These are phyloP conservation scores for Lentinula sp. DNA, from an alignment of 768 basidiomycete genomes.

Conservation along the genomic window DNA sequence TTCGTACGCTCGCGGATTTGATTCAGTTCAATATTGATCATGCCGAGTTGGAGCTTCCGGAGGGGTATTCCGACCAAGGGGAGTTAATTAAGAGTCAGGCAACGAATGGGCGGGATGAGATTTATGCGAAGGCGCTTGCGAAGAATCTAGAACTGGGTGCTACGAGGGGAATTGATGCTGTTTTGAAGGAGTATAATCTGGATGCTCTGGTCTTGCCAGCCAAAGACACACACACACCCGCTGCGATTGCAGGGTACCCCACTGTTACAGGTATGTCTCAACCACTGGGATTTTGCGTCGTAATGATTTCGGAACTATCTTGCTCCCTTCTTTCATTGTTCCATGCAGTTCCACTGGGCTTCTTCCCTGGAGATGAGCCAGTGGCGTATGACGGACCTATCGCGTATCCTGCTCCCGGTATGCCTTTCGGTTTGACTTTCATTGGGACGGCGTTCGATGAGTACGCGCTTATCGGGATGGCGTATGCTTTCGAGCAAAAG, in stretches of 20 bases:
- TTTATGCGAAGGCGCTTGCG: neutral
- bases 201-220: constrained; percentile 50
- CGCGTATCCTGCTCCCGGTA: constrained; percentile 46
- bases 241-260: constrained; percentile 61
- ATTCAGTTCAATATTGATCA: constrained; percentile 38
- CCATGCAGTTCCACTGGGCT: constrained; percentile 50
- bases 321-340: neutral
- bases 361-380: constrained; percentile 42
- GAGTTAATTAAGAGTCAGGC: neutral
- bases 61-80: neutral
- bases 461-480: constrained; percentile 49
- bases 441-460: constrained; percentile 59
- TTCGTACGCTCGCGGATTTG: constrained; percentile 34
- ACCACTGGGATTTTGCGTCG: neutral
- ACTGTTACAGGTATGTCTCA: constrained; percentile 48
- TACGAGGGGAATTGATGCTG: constrained; percentile 48
- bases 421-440: constrained; percentile 60
- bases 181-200: constrained; percentile 36
- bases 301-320: neutral
- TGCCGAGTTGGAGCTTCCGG: constrained; percentile 27
- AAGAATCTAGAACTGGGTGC: constrained; percentile 13
- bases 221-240: constrained; percentile 30
- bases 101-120: neutral
- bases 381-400: constrained; percentile 31
- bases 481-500: constrained; percentile 61